Conservation (phyloP, 2,329 filamentous ascomycete genomes). For the Pseudogymnoascus sp. region DNA sequence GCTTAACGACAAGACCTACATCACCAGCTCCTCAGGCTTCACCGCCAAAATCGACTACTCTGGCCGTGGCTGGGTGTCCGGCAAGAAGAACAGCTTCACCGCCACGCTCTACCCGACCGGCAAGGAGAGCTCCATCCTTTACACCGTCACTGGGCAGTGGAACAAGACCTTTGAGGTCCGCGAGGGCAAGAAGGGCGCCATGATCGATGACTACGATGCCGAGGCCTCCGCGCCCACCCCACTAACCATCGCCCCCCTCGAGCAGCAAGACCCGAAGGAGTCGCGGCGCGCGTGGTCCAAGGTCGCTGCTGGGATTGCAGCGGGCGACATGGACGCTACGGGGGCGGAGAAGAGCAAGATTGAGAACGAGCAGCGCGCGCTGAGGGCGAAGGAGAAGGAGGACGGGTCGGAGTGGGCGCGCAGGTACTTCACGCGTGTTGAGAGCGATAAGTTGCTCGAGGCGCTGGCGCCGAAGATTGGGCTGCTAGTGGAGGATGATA, state of each 20-base stretch:
- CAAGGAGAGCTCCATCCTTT: constrained; percentile 64
- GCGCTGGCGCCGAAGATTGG: constrained; percentile 34
- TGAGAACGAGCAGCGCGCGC: constrained; percentile 76
- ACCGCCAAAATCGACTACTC: constrained; percentile 86
- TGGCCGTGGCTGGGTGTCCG: constrained; percentile 88
- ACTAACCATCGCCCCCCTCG: constrained; percentile 61
- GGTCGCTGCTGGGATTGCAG: constrained; percentile 71
- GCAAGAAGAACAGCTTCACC: constrained; percentile 87
- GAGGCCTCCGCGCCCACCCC: constrained; percentile 50
- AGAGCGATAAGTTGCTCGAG: constrained; percentile 36
- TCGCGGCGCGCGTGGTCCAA: constrained; percentile 80
- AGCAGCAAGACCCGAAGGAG: constrained; percentile 79
- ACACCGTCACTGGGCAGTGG: constrained; percentile 87
- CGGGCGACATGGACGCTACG: constrained; percentile 76
- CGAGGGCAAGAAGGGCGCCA: constrained; percentile 48
- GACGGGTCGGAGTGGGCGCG: constrained; percentile 72
- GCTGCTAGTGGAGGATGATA: constrained; percentile 41
- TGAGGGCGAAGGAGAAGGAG: constrained; percentile 64
- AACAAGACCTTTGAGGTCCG: constrained; percentile 73
- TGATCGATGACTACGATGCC: constrained; percentile 55
- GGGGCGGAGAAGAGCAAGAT: constrained; percentile 77
- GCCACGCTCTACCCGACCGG: constrained; percentile 64
- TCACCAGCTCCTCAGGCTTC: constrained; percentile 78
- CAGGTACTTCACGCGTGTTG: constrained; percentile 62
- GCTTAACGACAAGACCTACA: constrained; percentile 75